Percentiles rank a stretch among this genome's conserved stretches.
phyloP scores from a whole-genome alignment of 345 rosid species.

The Garcia nutans region DNA sequence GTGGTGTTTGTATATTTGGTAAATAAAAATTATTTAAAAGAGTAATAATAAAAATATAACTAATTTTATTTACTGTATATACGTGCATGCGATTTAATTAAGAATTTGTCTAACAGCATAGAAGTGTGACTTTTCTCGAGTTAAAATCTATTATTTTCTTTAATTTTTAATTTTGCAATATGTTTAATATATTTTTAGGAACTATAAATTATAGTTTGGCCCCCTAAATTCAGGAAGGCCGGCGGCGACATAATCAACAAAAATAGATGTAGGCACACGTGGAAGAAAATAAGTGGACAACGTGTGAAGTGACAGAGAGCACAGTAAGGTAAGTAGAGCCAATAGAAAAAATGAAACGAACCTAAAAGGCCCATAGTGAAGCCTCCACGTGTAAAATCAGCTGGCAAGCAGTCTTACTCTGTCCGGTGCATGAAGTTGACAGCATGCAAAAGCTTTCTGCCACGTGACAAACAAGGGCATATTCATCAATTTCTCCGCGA shows the following conservation, averaged over 20 bases:
- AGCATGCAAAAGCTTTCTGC: slow-evolving; percentile 6
- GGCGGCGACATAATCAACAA: slow-evolving; percentile 8
- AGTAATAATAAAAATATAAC: too few species aligned
- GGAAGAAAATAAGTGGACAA: slow-evolving; percentile 18
- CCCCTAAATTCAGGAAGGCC: not conserved
- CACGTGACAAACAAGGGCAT: slow-evolving; percentile 13
- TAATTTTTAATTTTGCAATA: too few species aligned
- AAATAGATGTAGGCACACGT: slow-evolving; percentile 12
- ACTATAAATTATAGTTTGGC: not conserved
- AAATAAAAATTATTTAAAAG: too few species aligned
- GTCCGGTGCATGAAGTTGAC: slow-evolving; percentile 26
- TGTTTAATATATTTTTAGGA: too few species aligned
- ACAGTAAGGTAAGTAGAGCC: slow-evolving; percentile 16
- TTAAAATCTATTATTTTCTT: too few species aligned
- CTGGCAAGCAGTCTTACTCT: slow-evolving; percentile 24
- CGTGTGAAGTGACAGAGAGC: slow-evolving; percentile 12
- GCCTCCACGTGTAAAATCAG: slow-evolving; percentile 26
- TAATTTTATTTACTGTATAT: too few species aligned
- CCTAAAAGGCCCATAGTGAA: not conserved
- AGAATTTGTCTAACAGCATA: too few species aligned
- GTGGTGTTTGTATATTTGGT: too few species aligned
- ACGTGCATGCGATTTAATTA: too few species aligned
- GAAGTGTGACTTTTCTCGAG: too few species aligned
- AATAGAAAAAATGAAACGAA: not conserved
- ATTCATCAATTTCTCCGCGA: too few species aligned